Conservation (phyloP, 768 basidiomycete species). For the Collybia nuda region DNA sequence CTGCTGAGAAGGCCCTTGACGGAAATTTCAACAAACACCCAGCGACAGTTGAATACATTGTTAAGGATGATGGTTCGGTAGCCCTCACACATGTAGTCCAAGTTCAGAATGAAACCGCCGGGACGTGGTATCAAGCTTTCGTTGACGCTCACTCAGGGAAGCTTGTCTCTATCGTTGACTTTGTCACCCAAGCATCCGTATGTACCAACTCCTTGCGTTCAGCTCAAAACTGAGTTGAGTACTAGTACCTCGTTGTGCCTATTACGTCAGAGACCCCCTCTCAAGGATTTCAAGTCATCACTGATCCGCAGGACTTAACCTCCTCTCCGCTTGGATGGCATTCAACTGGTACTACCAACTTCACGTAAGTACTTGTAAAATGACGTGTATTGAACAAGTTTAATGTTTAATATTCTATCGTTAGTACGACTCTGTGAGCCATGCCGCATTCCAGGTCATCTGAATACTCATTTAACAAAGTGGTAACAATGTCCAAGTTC, state of each 20-base stretch:
- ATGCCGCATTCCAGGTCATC: not conserved
- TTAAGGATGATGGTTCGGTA: slow-evolving; percentile 33
- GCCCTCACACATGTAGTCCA: slow-evolving; percentile 39
- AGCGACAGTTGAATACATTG: slow-evolving; percentile 39
- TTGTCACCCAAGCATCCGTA: slow-evolving; percentile 44
- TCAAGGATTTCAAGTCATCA: slow-evolving; percentile 44
- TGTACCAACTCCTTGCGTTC: slow-evolving; percentile 15
- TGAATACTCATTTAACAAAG: slow-evolving; percentile 12
- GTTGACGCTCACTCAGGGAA: slow-evolving; percentile 55
- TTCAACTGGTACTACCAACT: slow-evolving; percentile 21
- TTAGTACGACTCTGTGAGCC: not conserved
- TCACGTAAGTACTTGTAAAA: slow-evolving; percentile 17
- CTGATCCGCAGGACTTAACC: slow-evolving; percentile 43
- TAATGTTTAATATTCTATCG: too few relatives aligned
- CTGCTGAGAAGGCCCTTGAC: slow-evolving; percentile 33
- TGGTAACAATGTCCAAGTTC: slow-evolving; percentile 30
- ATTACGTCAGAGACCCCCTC: slow-evolving; percentile 42
- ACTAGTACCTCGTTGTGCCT: slow-evolving; percentile 44
- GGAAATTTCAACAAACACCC: slow-evolving; percentile 41
- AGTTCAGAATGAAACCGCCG: slow-evolving; percentile 28
- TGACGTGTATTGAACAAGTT: not conserved
- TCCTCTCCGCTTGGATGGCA: slow-evolving; percentile 49
- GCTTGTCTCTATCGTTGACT: slow-evolving; percentile 51
- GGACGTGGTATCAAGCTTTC: slow-evolving; percentile 59
- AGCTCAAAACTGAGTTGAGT: slow-evolving; percentile 2